Evolutionary conservation across 306 rosid genomes (phyloP).

Genomic region (Medicago truncatula): MtrunA17r5.0-ANR NC_053044.1:11183001-11183500

Average conservation of each 20-base stretch:
- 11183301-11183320: neutral
- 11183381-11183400: neutral
- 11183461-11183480: neutral
- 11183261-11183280: neutral
- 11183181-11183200: neutral
- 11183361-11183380: neutral
- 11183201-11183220: conserved; percentile 4
- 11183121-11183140: neutral
- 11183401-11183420: neutral
- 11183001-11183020: neutral
- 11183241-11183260: neutral
- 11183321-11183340: neutral
- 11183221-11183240: neutral
- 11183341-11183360: neutral
- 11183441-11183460: conserved; percentile 4
- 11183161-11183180: neutral
- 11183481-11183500: neutral
- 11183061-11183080: neutral
- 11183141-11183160: neutral
- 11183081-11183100: too few species aligned
- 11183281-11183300: neutral
- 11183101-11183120: accelerated
- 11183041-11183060: neutral
- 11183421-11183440: neutral
- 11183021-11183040: conserved; percentile 21